Base-by-base conservation (phyloP, 345 rosid species). In the Citrus hindsii region DNA sequence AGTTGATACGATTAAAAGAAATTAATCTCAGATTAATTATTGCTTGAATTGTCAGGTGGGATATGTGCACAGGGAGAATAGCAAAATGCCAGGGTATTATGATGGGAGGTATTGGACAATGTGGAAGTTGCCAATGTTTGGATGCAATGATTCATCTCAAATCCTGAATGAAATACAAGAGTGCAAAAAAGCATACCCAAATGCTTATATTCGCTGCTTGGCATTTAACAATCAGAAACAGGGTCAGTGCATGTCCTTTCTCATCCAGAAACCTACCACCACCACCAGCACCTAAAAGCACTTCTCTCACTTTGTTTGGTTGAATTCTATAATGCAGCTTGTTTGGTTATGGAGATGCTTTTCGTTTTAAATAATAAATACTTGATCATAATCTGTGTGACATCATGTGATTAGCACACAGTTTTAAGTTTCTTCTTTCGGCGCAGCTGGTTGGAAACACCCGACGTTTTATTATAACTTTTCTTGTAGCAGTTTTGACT, bases 61-160 rank as follows among this genome's bases (percentile, higher is more conserved):
- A 8, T 2, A 33, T 32, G 86, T 89, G 38, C 58, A 55, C 21
- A 85, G 91, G 40, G 89, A 88, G 79, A 86, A 92, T 25, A 86
- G 91, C 79, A 67, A 76, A 62, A 87, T 87, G 63, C 92, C 94
- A 2, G 93, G 97, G 13, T 92, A 90, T 81, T 92, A 90, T 62
- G 94, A 90, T 60, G 88, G 94, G 60, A 86, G 97, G 79, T 90
- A 89, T 61, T 92, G 91, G 91, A 92, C 96, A 10, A 74, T 90
- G 14, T 92, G 96, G 96, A 90, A 90, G 82, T 86, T 92, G 72
- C 96, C 94, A 12, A 89, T 92, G 92, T 92, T 92, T 68, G 92
- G 94, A 1, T 90, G 94, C 92, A 89, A 68, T 9, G 92, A 90
- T 42, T 61, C 94, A 0, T 69, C 90, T n/a, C 90, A 89, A 53